These are phyloP conservation scores for Pseudonitzschia pungens DNA, from an alignment of 108 stramenopile species.

Conservation along the genomic window DNA sequence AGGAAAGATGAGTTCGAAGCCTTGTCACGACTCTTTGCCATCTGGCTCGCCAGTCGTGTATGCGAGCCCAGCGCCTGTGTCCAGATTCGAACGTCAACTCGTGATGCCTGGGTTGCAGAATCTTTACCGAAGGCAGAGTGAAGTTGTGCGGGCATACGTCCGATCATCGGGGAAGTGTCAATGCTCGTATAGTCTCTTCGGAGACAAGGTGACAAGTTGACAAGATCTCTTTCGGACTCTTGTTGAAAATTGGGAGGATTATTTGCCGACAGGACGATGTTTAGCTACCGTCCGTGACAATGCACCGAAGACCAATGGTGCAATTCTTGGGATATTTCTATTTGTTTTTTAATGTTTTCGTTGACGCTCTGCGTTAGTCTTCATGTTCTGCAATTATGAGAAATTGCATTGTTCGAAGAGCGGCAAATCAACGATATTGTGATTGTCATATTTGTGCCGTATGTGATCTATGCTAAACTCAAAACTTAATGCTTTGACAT, in stretches of 20 bases:
- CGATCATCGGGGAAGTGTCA: slow-evolving; percentile 22
- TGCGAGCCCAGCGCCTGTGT: slow-evolving; percentile 74
- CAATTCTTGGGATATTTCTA: slow-evolving; percentile 4
- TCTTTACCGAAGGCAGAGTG: slow-evolving; percentile 69
- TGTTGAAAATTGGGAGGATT: background rate
- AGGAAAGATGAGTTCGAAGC: slow-evolving; percentile 29
- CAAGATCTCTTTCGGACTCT: background rate
- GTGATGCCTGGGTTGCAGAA: slow-evolving; percentile 75
- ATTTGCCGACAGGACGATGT: slow-evolving; percentile 23
- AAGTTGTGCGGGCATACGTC: slow-evolving; percentile 42
- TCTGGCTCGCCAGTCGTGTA: slow-evolving; percentile 73
- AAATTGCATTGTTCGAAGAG: background rate
- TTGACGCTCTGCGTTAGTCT: background rate
- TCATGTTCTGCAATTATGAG: background rate
- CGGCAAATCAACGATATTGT: background rate
- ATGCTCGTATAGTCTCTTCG: slow-evolving; percentile 41
- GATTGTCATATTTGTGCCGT: background rate
- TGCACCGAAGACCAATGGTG: slow-evolving; percentile 5
- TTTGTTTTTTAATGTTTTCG: background rate
- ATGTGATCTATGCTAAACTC: background rate
- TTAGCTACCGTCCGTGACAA: slow-evolving; percentile 33
- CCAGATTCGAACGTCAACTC: slow-evolving; percentile 67
- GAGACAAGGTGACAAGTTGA: slow-evolving; percentile 26
- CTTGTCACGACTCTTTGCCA: slow-evolving; percentile 20
- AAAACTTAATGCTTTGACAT: background rate